These are phyloP conservation scores for Lachnellula hyalina DNA, from an alignment of 2,329 filamentous ascomycete species.

Conservation along the genomic window DNA sequence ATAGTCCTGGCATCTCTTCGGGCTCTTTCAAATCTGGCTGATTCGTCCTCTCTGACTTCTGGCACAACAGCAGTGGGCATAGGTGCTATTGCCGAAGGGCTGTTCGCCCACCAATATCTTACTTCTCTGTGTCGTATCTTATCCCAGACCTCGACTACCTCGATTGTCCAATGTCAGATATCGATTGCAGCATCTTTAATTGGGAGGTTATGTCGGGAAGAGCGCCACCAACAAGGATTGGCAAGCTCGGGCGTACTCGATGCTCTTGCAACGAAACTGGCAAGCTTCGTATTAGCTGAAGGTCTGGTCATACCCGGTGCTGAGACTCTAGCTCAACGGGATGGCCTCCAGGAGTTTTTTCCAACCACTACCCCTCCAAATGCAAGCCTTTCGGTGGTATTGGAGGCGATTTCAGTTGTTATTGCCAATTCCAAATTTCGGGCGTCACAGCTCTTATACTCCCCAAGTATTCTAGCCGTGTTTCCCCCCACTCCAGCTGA, in stretches of 20 bases:
- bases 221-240: conserved; percentile 65
- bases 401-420: conserved; percentile 73
- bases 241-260: conserved; percentile 72
- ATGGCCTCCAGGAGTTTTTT: conserved; percentile 52
- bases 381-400: conserved; percentile 59
- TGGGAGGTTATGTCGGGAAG: conserved; percentile 57
- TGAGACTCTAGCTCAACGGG: conserved; percentile 47
- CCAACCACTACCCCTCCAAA: conserved; percentile 56
- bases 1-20: conserved; percentile 70
- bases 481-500: conserved; percentile 50
- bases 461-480: conserved; percentile 62
- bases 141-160: conserved; percentile 47
- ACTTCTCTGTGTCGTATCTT: conserved; percentile 62
- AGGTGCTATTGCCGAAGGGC: conserved; percentile 50
- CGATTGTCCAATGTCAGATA: conserved; percentile 56
- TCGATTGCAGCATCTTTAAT: conserved; percentile 53
- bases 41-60: conserved; percentile 54
- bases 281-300: conserved; percentile 61
- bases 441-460: conserved; percentile 64
- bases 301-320: conserved; percentile 65
- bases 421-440: conserved; percentile 75
- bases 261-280: conserved; percentile 68
- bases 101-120: conserved; percentile 61
- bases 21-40: conserved; percentile 65
- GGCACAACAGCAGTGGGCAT: conserved; percentile 44